These are phyloP conservation scores for Coemansia pectinata DNA, from an alignment of 192 early-diverging fungal genomes.

Conservation along the genomic window DNA sequence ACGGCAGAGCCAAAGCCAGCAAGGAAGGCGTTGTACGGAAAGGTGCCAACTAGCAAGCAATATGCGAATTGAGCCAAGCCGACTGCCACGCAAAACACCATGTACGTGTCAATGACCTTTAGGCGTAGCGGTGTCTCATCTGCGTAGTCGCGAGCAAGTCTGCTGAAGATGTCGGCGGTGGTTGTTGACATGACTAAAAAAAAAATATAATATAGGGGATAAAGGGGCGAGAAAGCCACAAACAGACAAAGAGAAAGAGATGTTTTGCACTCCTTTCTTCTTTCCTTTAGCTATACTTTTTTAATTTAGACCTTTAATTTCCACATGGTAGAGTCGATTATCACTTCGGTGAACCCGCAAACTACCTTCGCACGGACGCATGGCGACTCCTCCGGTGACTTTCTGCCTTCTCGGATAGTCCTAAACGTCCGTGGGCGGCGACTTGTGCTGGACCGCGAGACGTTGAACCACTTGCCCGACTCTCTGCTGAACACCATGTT, in stretches of 20 bases:
- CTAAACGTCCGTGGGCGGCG: constrained; percentile 51
- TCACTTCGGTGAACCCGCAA: constrained; percentile 46
- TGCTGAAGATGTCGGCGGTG: constrained; percentile 11
- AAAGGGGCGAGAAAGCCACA: neutral
- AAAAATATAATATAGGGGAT: neutral
- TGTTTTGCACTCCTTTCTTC: neutral
- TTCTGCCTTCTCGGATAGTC: constrained; percentile 33
- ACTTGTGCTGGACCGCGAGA: constrained; percentile 55
- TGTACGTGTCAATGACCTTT: constrained; percentile 92
- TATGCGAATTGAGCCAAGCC: constrained; percentile 92
- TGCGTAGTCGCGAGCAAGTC: constrained; percentile 51
- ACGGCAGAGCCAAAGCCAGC: constrained; percentile 92
- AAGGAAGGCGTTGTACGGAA: constrained; percentile 97
- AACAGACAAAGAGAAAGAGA: neutral
- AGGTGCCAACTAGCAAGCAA: constrained; percentile 82
- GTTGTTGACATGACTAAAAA: neutral
- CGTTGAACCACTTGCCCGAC: constrained; percentile 53
- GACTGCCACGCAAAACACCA: constrained; percentile 87
- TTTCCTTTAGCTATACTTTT: constrained; percentile 1
- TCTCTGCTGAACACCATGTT: constrained; percentile 55
- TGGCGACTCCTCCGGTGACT: constrained; percentile 44
- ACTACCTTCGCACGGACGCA: constrained; percentile 58
- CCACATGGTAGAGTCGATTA: constrained; percentile 39
- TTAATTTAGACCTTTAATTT: constrained; percentile 4
- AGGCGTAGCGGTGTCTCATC: constrained; percentile 74